Evolutionary conservation across 148 eudicot species (phyloP), one percentile per base, ranked within the genome.

Genomic region (Silene conica): DNA sequence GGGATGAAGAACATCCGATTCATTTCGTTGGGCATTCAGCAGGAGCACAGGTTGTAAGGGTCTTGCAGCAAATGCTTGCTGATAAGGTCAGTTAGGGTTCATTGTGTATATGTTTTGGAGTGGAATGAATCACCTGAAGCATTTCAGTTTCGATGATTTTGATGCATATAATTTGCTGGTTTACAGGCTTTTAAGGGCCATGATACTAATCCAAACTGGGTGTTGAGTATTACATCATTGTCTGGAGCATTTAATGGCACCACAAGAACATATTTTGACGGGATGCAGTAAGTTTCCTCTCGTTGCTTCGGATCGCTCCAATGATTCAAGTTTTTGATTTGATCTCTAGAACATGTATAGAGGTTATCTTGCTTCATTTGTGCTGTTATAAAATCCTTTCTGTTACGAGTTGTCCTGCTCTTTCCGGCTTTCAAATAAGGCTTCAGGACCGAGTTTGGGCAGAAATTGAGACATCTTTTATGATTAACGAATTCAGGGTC

Each of bases 1-100:
- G 98, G 98, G 97, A 93, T 74, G 97, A 93, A 67, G 88, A 91
- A 82, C 95, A 93, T 69, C 98, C 98, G 8, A 82, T 93, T 82
- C 98, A 93, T 69, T 93, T 93, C 78, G 95, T 93, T 55, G 98
- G 98, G 76, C 98, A 93, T 87, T 93, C 98, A 52, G 87, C 97
- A 41, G 98, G 98, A 55, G 98, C 91, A 0, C 98, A 93, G 76
- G 98, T 91, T 70, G 90, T 88, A 19, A 82, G 98, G 54, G 91
- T 89, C 74, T 83, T 93, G 88, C 98, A 93, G 82, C 98, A 93
- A 85, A 89, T 91, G 98, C 95, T 93, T 73, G 95, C 94, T 63
- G 95, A 91, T 74, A 89, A 88, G 97, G 98, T 89, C 46, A 46
- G 80, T 71, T 78, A 63, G 58, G 45, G 15, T 22, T 59, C 57